Conservation (phyloP, 768 basidiomycete species). For the Daedalea quercina region DNA sequence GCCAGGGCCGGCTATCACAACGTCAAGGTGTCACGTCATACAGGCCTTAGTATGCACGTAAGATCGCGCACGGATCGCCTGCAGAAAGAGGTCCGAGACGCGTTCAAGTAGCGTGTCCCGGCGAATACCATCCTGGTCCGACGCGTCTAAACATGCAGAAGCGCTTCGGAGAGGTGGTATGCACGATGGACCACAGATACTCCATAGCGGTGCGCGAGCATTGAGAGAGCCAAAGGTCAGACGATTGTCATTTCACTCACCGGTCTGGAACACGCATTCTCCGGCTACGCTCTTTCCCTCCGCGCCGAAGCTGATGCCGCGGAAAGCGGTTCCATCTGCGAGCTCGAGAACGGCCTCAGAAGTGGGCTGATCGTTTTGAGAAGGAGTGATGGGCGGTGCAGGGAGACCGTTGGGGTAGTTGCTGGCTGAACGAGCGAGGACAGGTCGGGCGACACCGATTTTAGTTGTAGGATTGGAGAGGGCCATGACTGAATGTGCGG, state of each 20-base stretch:
- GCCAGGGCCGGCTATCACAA: too few species aligned
- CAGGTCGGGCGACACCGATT: constrained; percentile 27
- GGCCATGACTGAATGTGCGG: constrained; percentile 10
- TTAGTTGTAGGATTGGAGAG: constrained; percentile 15
- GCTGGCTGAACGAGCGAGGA: constrained; percentile 40
- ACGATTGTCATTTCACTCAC: constrained; percentile 37
- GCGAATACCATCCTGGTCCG: too few species aligned
- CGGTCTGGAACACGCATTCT: constrained; percentile 99
- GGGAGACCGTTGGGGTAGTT: constrained; percentile 29
- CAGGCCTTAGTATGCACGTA: too few species aligned
- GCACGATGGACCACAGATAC: too few species aligned
- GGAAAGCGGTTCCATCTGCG: constrained; percentile 79
- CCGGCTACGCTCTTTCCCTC: constrained; percentile 87
- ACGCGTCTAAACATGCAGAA: too few species aligned
- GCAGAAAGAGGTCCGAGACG: too few species aligned
- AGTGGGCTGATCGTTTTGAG: constrained; percentile 16
- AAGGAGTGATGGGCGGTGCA: constrained; percentile 29
- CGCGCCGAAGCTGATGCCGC: constrained; percentile 92
- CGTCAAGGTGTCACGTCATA: too few species aligned
- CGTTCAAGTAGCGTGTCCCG: too few species aligned
- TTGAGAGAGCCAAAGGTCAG: constrained; percentile 5
- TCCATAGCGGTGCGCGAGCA: not conserved
- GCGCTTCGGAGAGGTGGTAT: too few species aligned
- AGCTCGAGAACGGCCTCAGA: constrained; percentile 80
- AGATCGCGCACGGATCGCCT: too few species aligned